Conservation (phyloP, 768 basidiomycete species). For the Auricularia sp. region DNA sequence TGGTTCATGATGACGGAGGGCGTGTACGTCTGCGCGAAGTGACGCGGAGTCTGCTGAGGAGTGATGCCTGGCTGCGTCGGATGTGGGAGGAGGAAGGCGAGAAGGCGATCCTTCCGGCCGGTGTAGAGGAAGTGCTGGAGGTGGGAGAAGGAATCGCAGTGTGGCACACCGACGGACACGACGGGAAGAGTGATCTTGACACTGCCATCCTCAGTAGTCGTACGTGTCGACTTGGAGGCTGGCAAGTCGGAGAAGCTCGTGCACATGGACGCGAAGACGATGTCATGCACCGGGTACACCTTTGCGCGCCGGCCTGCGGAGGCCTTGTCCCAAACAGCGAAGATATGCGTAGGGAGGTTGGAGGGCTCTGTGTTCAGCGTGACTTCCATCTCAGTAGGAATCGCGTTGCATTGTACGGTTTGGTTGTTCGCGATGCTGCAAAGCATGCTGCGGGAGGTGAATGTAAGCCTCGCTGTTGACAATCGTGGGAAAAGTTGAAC, state of each 20-base stretch:
- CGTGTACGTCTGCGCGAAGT: conserved; percentile 30
- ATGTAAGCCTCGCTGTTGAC: not conserved
- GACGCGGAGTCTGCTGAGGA: conserved; percentile 20
- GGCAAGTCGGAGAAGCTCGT: conserved; percentile 51
- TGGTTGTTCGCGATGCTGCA: conserved; percentile 3
- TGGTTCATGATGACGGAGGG: conserved; percentile 36
- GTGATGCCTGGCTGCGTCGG: conserved; percentile 9
- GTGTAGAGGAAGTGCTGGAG: conserved; percentile 62
- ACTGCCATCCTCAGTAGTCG: conserved; percentile 12
- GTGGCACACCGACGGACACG: conserved; percentile 51
- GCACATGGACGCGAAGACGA: conserved; percentile 63
- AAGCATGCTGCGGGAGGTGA: conserved; percentile 10
- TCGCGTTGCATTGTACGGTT: conserved; percentile 18
- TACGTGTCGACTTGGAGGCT: conserved; percentile 12
- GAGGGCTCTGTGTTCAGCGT: conserved; percentile 23
- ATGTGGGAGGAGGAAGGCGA: conserved; percentile 35
- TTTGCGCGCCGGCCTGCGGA: conserved; percentile 16
- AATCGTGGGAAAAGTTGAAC: conserved; percentile 12
- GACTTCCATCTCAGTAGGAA: conserved; percentile 37
- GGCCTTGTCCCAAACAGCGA: conserved; percentile 23
- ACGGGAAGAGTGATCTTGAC: conserved; percentile 45
- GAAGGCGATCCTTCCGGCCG: conserved; percentile 40
- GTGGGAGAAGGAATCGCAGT: conserved; percentile 48
- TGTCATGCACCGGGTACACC: conserved; percentile 59
- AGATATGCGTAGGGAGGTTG: conserved; percentile 27